Evolutionary conservation across 495 filamentous ascomycete species (phyloP), one percentile per base, ranked within the genome.

Genomic region (Aspergillus nidulans): DNA sequence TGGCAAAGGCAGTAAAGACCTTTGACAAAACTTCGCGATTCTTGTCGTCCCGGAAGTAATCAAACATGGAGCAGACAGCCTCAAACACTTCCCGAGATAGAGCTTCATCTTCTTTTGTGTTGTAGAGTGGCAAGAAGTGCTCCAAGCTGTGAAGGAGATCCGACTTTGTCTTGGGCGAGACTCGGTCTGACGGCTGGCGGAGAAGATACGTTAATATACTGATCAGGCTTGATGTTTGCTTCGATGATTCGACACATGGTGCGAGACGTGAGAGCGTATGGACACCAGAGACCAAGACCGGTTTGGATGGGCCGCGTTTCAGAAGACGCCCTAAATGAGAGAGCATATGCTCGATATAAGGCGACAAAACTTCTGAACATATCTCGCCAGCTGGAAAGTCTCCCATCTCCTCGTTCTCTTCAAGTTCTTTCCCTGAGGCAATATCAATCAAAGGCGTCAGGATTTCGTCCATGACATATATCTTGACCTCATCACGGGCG

Each of bases 401-500:
- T n/a, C 80, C 70, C 71, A 84, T 81, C 52, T 82, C 78, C 18
- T 66, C 77, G 59, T 56, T 59, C 53, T 66, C 81, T 38, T 71
- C 38, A 5, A 76, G 45, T 65, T 70, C 63, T 73, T 72, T 75
- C 65, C 61, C 72, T 52, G 63, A 74, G 4, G 83, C 77, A 30
- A 86, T 67, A 7, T 71, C 66, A 43, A 89, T 73, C 46, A 96
- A 76, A 28, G 75, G 73, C 9, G 67, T 59, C 39, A 97, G 61
- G 40, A 96, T 85, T 13, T 87, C 72, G 53, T 82, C 79, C 19
- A 98, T 72, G 1, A 91, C 81, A 64, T 88, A 96, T 0, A 87
- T 64, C 59, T 92, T 92, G 56, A 97, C 92, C 52, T 91, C 86
- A 57, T 96, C 91, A 64, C 91, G 95, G 6, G 87, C 83, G 34